Evolutionary conservation across 2,329 filamentous ascomycete species (phyloP), one percentile per base, ranked within the genome.

Genomic region (Ophioceras dolichostomum): DNA sequence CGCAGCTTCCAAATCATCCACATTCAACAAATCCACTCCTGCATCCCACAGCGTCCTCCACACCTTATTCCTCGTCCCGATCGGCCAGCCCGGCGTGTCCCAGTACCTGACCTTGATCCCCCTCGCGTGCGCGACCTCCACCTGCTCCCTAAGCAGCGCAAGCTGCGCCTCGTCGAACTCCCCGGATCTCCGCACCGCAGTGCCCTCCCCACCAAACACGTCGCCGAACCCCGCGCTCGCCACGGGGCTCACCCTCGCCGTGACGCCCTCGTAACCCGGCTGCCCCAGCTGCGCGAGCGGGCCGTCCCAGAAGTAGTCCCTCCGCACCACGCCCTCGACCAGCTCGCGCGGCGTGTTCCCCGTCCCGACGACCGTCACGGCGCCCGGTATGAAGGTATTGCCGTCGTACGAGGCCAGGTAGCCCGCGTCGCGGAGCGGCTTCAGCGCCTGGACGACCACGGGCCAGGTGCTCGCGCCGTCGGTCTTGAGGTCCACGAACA

Each of bases 401-500:
- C 72, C 64, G 29, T 73, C 60, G 39, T 69, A 64, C 39, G 56
- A 62, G 7, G 64, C 65, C 14, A 77, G 49, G 61, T 65, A 82
- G 14, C 68, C 67, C 17, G 60, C 62, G 16, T 68, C 59, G 10
- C 75, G 63, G 5, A 83, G 59, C 2, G 74, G 67, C 37, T 70
- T 56, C 0, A 83, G 61, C 31, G 76, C 68, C 4, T 55, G 44
- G 5, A 70, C 43, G 0, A 79, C 63, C 26, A 63, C 49, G 1
- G 63, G 64, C 58, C 67, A 75, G 4, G 67, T 69, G 21, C 59
- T 53, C n/a, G 55, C 48, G 1, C 66, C 68, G 24, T 65, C 54
- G 1, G 66, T 73, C 56, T 85, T 85, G 50, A 84, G 57, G 53
- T 85, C 80, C 14, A 85, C 65, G 12, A 84, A 64, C 3, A 85